Evolutionary conservation across 1,284 basidiomycete species (phyloP).

Genomic region (Cutaneotrichosporon cavernicola): DNA sequence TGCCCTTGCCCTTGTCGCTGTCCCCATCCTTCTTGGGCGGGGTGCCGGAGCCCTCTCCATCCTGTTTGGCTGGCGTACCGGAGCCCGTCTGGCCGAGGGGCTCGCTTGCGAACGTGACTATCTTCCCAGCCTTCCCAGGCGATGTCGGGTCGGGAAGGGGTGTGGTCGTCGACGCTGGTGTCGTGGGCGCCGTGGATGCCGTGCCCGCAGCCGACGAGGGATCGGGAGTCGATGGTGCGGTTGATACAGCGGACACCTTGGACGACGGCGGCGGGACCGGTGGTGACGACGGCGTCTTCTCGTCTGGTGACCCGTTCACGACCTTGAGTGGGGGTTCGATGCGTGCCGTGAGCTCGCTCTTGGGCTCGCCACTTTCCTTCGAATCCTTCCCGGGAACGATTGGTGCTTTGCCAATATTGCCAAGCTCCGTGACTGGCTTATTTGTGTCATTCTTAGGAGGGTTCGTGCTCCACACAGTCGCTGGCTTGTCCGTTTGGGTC

Average conservation of each 20-base stretch:
- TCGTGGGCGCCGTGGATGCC: neutral
- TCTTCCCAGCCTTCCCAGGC: neutral
- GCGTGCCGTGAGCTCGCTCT: neutral
- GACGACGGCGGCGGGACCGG: conserved; percentile 3
- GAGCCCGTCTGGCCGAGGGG: neutral
- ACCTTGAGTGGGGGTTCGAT: conserved; percentile 5
- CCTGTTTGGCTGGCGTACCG: conserved; percentile 1
- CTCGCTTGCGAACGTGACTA: conserved; percentile 8
- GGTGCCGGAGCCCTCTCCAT: neutral
- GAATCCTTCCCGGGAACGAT: conserved; percentile 7
- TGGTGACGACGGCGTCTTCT: neutral
- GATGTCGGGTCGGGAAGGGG: neutral
- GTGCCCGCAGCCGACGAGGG: neutral
- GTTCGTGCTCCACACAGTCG: conserved; percentile 37
- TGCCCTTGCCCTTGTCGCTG: neutral
- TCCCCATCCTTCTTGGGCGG: neutral
- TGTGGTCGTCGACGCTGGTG: neutral
- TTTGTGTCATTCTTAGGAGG: conserved; percentile 1
- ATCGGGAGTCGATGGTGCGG: neutral
- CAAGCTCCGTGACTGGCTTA: neutral
- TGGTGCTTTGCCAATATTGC: conserved; percentile 14
- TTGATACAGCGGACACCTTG: neutral
- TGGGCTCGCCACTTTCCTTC: neutral
- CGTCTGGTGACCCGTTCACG: neutral
- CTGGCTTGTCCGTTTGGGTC: conserved; percentile 12